Base-by-base conservation (phyloP, 371 early-diverging fungal species). In the Mortierella sp. region DNA sequence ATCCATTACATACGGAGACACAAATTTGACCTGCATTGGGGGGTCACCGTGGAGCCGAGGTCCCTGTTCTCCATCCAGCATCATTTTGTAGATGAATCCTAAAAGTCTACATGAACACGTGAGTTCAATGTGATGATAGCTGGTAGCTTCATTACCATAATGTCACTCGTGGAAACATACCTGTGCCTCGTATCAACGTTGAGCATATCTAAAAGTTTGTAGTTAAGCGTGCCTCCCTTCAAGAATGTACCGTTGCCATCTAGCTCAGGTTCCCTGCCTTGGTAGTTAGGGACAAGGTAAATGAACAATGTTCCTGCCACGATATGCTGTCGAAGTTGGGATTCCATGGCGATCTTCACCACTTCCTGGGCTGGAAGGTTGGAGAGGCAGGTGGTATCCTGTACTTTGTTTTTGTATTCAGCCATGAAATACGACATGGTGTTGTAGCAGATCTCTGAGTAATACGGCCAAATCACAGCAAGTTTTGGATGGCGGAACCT, bases 21-120 rank as follows among this genome's bases (percentile, higher is more conserved):
- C 93, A 54, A 94, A 94, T 2, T 88, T 89, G 43, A 85, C 84
- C 20, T 86, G 85, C 28, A 83, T 73, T 24, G 87, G 83, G 14
- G 83, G 84, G 49, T 88, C 84, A 1, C 87, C 84, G 64, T 90
- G 91, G 70, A 91, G 90, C 66, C 90, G 87, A 5, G 90, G 90
- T 20, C 93, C 93, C 12, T 72, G 77, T 47, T 93, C 93, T 67
- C 90, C 90, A 64, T 91, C 92, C 65, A 94, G 83, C 93, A 93
- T 92, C 94, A 93, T 94, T 77, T 93, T 95, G 79, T 93, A 93
- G 51, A 95, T 91, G 22, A 94, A 79, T 64, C 93, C 91, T 58
- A 93, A 73, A 61, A 95, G 78, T 64, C 92, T 87, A 51, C n/a
- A 63, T 22, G 40, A n/a, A n/a, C 0, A 22, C 1, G 51, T 51